These are phyloP conservation scores for Proliferodiscus dingleyae DNA, from an alignment of 2,329 filamentous ascomycete species.

Conservation along the genomic window DNA sequence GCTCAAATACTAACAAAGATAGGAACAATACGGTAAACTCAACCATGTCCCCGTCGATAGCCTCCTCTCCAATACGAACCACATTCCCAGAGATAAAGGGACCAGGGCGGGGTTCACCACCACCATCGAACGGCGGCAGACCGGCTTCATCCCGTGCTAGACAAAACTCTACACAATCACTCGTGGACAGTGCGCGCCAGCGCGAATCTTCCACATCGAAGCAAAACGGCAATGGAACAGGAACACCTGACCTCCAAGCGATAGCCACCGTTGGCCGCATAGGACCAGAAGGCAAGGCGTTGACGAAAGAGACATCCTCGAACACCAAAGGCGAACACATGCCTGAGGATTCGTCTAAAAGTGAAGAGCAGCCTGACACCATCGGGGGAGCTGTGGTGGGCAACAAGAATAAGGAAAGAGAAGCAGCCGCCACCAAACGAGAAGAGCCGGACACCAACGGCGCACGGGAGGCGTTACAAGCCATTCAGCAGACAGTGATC, in stretches of 20 bases:
- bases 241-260: slow-evolving; percentile 30
- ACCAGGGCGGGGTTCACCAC: slow-evolving; percentile 57
- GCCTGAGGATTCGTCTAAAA: slow-evolving; percentile 27
- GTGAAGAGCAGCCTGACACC: slow-evolving; percentile 32
- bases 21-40: slow-evolving; percentile 44
- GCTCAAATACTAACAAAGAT: slow-evolving; percentile 17
- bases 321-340: slow-evolving; percentile 30
- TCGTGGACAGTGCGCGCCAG: slow-evolving; percentile 47
- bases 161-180: slow-evolving; percentile 67
- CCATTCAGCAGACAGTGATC: slow-evolving; percentile 33
- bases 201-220: slow-evolving; percentile 58
- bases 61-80: slow-evolving; percentile 70
- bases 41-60: slow-evolving; percentile 62
- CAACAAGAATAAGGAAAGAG: no score
- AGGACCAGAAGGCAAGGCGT: slow-evolving; percentile 45
- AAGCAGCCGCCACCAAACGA: slow-evolving; percentile 41
- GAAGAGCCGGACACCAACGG: slow-evolving; percentile 46
- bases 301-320: slow-evolving; percentile 45
- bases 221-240: slow-evolving; percentile 45
- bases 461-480: slow-evolving; percentile 35
- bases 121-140: slow-evolving; percentile 50
- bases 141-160: slow-evolving; percentile 67
- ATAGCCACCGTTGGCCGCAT: slow-evolving; percentile 28
- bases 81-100: slow-evolving; percentile 62
- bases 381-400: slow-evolving; percentile 27